Percentiles rank a stretch among this genome's conserved stretches.
Conservation (phyloP, 2,329 filamentous ascomycete genomes). For the Bipolaris gigantea region DNA sequence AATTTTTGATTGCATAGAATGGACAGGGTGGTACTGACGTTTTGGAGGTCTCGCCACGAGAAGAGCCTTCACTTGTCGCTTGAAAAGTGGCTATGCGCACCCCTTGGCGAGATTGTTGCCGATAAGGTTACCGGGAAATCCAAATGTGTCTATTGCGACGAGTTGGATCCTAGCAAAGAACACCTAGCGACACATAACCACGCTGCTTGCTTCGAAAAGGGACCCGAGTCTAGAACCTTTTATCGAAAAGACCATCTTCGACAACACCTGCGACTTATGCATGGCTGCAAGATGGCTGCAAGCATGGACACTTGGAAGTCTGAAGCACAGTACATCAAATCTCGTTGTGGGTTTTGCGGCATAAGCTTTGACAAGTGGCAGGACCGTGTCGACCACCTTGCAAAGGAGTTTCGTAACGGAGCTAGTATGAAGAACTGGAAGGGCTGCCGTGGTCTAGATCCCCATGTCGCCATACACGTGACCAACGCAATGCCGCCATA, state of each 20-base stretch:
- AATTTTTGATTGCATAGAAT: too few relatives aligned
- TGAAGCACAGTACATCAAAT: slow-evolving; percentile 57
- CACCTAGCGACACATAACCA: slow-evolving; percentile 65
- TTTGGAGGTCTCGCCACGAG: slow-evolving; percentile 46
- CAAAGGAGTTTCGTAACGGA: slow-evolving; percentile 58
- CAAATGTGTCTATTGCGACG: slow-evolving; percentile 62
- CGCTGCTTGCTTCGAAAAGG: slow-evolving; percentile 67
- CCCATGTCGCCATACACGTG: slow-evolving; percentile 52
- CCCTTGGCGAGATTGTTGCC: slow-evolving; percentile 58
- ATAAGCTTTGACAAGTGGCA: slow-evolving; percentile 54
- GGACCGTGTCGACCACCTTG: slow-evolving; percentile 56
- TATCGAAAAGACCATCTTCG: slow-evolving; percentile 65
- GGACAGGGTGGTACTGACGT: slow-evolving; percentile 5
- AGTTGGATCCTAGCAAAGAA: slow-evolving; percentile 55
- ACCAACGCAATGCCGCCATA: slow-evolving; percentile 57
- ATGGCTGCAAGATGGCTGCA: slow-evolving; percentile 62
- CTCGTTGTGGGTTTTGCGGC: slow-evolving; percentile 58
- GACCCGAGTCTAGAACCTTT: slow-evolving; percentile 63
- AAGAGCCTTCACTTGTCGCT: slow-evolving; percentile 45
- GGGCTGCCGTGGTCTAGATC: slow-evolving; percentile 57
- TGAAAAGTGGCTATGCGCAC: slow-evolving; percentile 58
- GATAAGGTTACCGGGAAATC: slow-evolving; percentile 60
- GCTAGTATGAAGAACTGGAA: slow-evolving; percentile 58
- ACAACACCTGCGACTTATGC: slow-evolving; percentile 63
- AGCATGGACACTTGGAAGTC: slow-evolving; percentile 68